Evolutionary conservation across 345 rosid genomes (phyloP).

Genomic region (Eutrema japonicum): DNA sequence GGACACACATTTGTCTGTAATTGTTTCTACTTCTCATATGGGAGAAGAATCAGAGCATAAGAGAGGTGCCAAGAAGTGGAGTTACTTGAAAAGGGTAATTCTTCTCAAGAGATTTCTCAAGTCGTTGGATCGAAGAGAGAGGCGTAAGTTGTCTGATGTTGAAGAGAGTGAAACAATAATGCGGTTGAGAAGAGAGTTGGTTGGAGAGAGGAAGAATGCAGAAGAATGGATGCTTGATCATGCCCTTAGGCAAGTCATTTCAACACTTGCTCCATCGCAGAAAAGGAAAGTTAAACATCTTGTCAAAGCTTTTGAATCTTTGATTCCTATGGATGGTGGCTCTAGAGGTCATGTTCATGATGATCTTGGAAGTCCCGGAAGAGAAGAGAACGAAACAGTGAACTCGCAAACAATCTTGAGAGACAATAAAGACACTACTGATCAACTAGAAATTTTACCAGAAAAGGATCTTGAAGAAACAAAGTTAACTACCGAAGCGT

Average conservation of each 20-base stretch:
- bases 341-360: constrained; percentile 18
- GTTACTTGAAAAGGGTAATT: constrained; percentile 70
- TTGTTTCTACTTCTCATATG: constrained; percentile 36
- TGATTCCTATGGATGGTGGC: constrained; percentile 45
- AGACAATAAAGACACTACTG: constrained; percentile 6
- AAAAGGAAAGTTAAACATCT: constrained; percentile 81
- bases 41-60: constrained; percentile 30
- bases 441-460: constrained; percentile 18
- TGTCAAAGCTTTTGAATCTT: constrained; percentile 86
- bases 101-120: constrained; percentile 81
- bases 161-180: constrained; percentile 60
- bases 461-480: constrained; percentile 38
- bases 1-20: constrained; percentile 45
- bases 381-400: constrained; percentile 19
- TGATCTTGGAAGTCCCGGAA: constrained; percentile 25
- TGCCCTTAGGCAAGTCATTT: constrained; percentile 77
- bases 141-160: constrained; percentile 41
- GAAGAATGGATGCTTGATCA: constrained; percentile 99
- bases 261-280: constrained; percentile 69
- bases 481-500: constrained; percentile 25
- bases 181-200: constrained; percentile 59
- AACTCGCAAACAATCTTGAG: background rate
- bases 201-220: constrained; percentile 65
- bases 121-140: constrained; percentile 63
- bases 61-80: constrained; percentile 69